Base-by-base conservation (phyloP, 257 asterid species). In the Euphrasia confusa region DNA sequence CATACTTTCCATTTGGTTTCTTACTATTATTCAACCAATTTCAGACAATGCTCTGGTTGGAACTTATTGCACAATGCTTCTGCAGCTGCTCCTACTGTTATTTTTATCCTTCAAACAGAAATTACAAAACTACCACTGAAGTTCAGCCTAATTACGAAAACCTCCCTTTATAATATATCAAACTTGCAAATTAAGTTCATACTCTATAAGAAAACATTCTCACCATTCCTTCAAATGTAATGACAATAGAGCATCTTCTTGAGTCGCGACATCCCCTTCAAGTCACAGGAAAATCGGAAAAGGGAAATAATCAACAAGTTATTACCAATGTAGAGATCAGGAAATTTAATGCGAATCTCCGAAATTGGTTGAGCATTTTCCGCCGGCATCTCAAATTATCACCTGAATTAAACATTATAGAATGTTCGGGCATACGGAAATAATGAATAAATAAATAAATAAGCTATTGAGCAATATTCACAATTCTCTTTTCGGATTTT, bases 321-420 rank as follows among this genome's bases (percentile, higher is more conserved):
- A 47, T 69, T 79, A 90, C 97, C 95, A 48, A 84, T 78, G 70
- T 79, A 74, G 64, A 85, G 71, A 72, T 87, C 94, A 2, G 97
- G 89, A 74, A 74, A 90, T 64, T 79, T 80, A 28, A 74, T 73
- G 67, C 78, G 35, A 47, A 85, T 79, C 68, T 79, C 79, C 24
- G 93, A 77, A 37, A 90, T 78, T 42, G 95, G 89, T 69, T 83
- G 90, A 79, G 90, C 92, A n/a, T n/a, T 73, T 73, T 90, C 90
- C 40, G 85, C 84, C 97, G 87, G 82, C 77, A 76, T 45, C 35
- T 39, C 33, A 64, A 54, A 40, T 39, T 39, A 66, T 48, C 24
- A 32, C 37, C 6, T 32, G 6, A 32, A 32, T 32, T 32, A 4
- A 0, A 7, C 37, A 4, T 32, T 32, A 5, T 32, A 32, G 7